These are phyloP conservation scores for Penstemon davidsonii DNA, from an alignment of 257 asterid genomes.

Conservation along the genomic window DNA sequence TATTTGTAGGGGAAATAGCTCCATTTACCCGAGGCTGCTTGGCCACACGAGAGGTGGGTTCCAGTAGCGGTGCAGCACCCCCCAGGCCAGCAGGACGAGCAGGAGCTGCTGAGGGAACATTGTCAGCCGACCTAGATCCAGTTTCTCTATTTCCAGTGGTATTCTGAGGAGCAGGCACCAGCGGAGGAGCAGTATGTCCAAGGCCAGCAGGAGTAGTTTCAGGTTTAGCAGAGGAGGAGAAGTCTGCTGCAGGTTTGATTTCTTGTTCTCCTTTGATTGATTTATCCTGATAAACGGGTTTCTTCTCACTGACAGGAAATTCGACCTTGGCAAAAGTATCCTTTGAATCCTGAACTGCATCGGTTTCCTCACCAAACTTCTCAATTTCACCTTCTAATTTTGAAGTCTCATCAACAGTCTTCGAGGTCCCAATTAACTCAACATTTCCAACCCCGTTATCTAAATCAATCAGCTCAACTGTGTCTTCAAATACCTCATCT, in stretches of 20 bases:
- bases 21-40: constrained; percentile 89
- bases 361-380: constrained; percentile 40
- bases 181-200: constrained; percentile 30
- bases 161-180: constrained; percentile 36
- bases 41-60: constrained; percentile 67
- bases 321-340: constrained; percentile 32
- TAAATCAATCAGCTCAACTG: constrained; percentile 35
- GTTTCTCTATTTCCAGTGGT: constrained; percentile 29
- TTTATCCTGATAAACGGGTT: constrained; percentile 31
- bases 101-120: constrained; percentile 35
- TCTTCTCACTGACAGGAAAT: constrained; percentile 21
- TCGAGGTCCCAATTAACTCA: constrained; percentile 33
- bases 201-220: constrained; percentile 36
- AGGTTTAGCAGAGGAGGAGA: constrained; percentile 42
- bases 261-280: constrained; percentile 29
- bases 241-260: constrained; percentile 39
- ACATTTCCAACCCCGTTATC: constrained; percentile 28
- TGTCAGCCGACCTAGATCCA: constrained; percentile 27
- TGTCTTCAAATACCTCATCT: constrained; percentile 60
- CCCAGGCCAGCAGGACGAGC: constrained; percentile 96
- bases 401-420: constrained; percentile 31
- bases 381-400: constrained; percentile 36
- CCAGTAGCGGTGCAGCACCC: constrained; percentile 72
- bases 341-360: constrained; percentile 26
- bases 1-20: constrained; percentile 55